These are phyloP conservation scores for Plantago ovata DNA, from an alignment of 257 asterid genomes.

Conservation along the genomic window DNA sequence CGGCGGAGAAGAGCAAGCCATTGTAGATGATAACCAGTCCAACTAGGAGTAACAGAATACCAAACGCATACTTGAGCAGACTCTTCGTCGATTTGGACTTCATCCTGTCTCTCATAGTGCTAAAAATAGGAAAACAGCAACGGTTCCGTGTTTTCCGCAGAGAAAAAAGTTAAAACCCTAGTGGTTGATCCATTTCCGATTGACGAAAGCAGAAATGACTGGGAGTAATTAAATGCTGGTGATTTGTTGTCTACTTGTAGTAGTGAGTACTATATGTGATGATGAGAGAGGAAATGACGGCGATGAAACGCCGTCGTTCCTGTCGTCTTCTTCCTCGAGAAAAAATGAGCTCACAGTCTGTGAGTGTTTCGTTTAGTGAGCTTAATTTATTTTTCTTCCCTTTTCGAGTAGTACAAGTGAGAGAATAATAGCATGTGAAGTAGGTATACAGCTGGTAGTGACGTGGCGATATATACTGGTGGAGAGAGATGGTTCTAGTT, in stretches of 20 bases:
- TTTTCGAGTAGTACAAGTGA: not conserved
- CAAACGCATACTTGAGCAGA: slow-evolving; percentile 45
- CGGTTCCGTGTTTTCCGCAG: not conserved
- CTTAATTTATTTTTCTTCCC: not conserved
- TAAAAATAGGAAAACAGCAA: not conserved
- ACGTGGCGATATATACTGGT: slow-evolving; percentile 4
- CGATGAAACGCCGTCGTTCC: not conserved
- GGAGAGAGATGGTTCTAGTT: slow-evolving; percentile 3
- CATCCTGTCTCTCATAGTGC: slow-evolving; percentile 22
- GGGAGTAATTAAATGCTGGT: slow-evolving; percentile 13
- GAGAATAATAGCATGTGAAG: slow-evolving; percentile 1
- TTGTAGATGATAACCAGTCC: slow-evolving; percentile 66
- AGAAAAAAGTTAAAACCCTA: slow-evolving; percentile 29
- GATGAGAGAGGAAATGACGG: slow-evolving; percentile 2
- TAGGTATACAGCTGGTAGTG: not conserved
- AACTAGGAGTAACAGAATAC: slow-evolving; percentile 46
- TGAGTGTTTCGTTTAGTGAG: slow-evolving; percentile 1
- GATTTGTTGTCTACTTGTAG: not conserved
- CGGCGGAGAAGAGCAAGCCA: slow-evolving; percentile 48
- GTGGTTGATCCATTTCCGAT: slow-evolving; percentile 41
- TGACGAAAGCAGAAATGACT: slow-evolving; percentile 21
- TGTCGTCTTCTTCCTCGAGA: not conserved
- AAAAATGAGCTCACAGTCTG: not conserved
- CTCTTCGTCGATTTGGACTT: slow-evolving; percentile 37
- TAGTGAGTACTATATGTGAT: not conserved